phyloP scores from a whole-genome alignment of 2,329 filamentous ascomycete species.

The Raffaelea albimanens region DNA sequence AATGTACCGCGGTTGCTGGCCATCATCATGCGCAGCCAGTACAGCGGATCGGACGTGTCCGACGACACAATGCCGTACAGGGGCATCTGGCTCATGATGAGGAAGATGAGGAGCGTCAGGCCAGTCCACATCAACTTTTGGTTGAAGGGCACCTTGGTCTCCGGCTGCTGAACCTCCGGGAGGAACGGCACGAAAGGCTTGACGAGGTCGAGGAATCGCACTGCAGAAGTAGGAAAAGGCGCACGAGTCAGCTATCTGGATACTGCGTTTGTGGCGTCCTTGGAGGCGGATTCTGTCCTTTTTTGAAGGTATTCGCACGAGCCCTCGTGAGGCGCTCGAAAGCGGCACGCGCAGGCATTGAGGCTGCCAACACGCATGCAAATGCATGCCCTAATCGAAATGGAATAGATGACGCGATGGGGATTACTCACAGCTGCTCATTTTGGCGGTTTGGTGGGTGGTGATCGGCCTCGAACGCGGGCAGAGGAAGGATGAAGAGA shows the following conservation, averaged over 20 bases:
- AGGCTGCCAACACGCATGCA: neutral
- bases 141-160: constrained; percentile 98
- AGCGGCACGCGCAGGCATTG: too few relatives aligned
- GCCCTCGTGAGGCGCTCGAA: too few relatives aligned
- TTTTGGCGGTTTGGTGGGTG: constrained; percentile 14
- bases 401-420: constrained; percentile 2
- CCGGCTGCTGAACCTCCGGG: constrained; percentile 95
- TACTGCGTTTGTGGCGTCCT: too few relatives aligned
- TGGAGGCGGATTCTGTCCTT: too few relatives aligned
- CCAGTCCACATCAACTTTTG: constrained; percentile 95
- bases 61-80: constrained; percentile 98
- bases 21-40: constrained; percentile 99
- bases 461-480: constrained; percentile 7
- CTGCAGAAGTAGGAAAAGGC: constrained; percentile 37
- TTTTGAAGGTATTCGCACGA: too few relatives aligned
- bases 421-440: constrained; percentile 27
- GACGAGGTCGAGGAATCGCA: constrained; percentile 98
- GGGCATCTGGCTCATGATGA: constrained; percentile 99
- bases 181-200: constrained; percentile 99
- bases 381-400: neutral
- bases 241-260: too few relatives aligned
- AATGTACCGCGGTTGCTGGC: constrained; percentile 94
- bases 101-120: constrained; percentile 92
- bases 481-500: neutral
- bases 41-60: constrained; percentile 94